Evolutionary conservation across 176 grass and related monocot genomes (phyloP), one percentile per base, ranked within the genome.

Genomic region (Eleusine coracana): DNA sequence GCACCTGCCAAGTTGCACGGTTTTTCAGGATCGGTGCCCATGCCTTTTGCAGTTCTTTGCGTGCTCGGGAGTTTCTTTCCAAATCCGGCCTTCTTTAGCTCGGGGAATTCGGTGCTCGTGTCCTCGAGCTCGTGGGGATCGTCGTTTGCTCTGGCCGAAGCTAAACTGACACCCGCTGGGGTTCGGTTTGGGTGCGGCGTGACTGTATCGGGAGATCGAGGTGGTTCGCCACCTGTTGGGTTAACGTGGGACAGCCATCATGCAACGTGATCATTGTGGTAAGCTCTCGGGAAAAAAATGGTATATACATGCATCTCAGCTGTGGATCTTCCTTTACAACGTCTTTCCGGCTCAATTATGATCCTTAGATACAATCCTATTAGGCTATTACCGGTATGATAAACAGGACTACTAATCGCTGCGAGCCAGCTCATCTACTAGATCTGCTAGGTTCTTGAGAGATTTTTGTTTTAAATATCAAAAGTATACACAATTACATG

Each of bases 171-270:
- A 62, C 7, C 40, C 51, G 31, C 31, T 34, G 23, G 29, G 58
- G 67, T 36, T 79, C 11, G 42, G 37, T 49, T 54, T 10, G 72
- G 71, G 18, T 65, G 81, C 40, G 49, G 6, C 13, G 38, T 60
- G 68, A 70, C 68, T 74, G 52, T 45, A 44, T 71, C 42, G 21
- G 18, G 73, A 62, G 70, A 54, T 20, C 5, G 54, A 18, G 68
- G 75, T 84, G 52, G 75, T 61, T 61, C 40, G 50, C 39, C 76
- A 55, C 69, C 50, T 49, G 81, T 67, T 74, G 59, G 86, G 70
- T 68, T 84, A 88, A 84, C 87, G 60, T 79, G 75, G 87, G 87
- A 51, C 81, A 80, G 10, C 81, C 81, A 84, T 79, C 44, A 80
- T 69, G 70, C 70, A 28, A 41, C 49, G 59, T 41, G 71, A 75